These are phyloP conservation scores for Boletus pseudo-olivaceus DNA, from an alignment of 768 basidiomycete species.

Conservation along the genomic window DNA sequence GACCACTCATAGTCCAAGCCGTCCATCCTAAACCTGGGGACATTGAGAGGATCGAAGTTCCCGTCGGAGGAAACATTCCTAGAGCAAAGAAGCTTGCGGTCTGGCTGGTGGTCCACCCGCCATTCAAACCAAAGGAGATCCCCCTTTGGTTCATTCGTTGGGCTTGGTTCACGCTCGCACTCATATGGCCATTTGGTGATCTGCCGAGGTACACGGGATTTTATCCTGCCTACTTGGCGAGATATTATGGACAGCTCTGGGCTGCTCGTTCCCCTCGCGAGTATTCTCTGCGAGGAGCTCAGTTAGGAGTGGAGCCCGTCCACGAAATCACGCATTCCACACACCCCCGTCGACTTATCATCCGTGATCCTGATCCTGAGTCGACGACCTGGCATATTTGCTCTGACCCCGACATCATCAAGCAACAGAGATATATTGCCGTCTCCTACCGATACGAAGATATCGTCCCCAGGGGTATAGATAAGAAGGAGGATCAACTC, in stretches of 20 bases:
- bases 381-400: conserved; percentile 1
- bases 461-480: background rate
- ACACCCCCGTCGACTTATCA: conserved; percentile 16
- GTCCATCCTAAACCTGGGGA: conserved; percentile 5
- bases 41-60: background rate
- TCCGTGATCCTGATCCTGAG: conserved; percentile 1
- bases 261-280: conserved; percentile 19
- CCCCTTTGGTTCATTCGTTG: conserved; percentile 15
- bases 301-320: conserved; percentile 1
- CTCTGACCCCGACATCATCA: background rate
- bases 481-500: background rate
- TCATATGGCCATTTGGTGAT: conserved; percentile 15
- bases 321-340: conserved; percentile 9
- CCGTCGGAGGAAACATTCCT: background rate
- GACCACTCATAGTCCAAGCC: conserved; percentile 21
- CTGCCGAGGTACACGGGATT: background rate
- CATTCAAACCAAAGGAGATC: background rate
- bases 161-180: conserved; percentile 14
- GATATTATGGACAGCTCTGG: conserved; percentile 25
- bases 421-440: conserved; percentile 14
- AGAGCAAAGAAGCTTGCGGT: conserved; percentile 13
- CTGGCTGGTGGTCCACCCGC: conserved; percentile 12
- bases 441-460: conserved; percentile 19
- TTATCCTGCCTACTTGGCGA: conserved; percentile 20
- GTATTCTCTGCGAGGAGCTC: conserved; percentile 12